phyloP scores from a whole-genome alignment of 192 early-diverging fungal genomes.

The Thamnidium elegans region DNA sequence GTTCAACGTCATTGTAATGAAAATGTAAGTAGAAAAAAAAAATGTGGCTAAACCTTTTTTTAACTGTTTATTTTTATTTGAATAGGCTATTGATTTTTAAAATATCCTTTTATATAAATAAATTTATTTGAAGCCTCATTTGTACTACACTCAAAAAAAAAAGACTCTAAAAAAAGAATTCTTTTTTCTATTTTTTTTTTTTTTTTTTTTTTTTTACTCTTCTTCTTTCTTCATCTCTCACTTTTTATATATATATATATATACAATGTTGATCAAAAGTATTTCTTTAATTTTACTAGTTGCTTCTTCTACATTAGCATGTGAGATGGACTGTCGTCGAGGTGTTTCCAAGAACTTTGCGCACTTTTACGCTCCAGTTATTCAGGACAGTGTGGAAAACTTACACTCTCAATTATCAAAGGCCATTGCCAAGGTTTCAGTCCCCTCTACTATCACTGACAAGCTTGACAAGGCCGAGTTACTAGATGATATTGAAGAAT shows the following conservation, averaged over 20 bases:
- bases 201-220: slow-evolving; percentile 13
- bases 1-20: slow-evolving; percentile 31
- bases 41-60: too few relatives aligned
- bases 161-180: not conserved
- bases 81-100: slow-evolving; percentile 26
- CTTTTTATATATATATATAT: not conserved
- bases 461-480: slow-evolving; percentile 16
- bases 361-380: slow-evolving; percentile 38
- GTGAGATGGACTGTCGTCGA: slow-evolving; percentile 49
- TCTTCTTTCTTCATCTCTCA: slow-evolving; percentile 6
- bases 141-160: not conserved
- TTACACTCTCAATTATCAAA: slow-evolving; percentile 16
- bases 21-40: slow-evolving; percentile 18
- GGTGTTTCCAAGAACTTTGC: slow-evolving; percentile 48
- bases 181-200: slow-evolving; percentile 7
- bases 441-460: slow-evolving; percentile 30
- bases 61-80: too few relatives aligned
- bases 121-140: not conserved
- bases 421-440: slow-evolving; percentile 19
- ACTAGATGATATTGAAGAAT: slow-evolving; percentile 17
- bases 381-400: slow-evolving; percentile 34
- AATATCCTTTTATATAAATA: not conserved
- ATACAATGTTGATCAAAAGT: slow-evolving; percentile 12
- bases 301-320: slow-evolving; percentile 31
- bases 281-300: slow-evolving; percentile 5